Base-by-base conservation (phyloP, 2,329 filamentous ascomycete genomes). In the Paecilomyces niveus region DNA sequence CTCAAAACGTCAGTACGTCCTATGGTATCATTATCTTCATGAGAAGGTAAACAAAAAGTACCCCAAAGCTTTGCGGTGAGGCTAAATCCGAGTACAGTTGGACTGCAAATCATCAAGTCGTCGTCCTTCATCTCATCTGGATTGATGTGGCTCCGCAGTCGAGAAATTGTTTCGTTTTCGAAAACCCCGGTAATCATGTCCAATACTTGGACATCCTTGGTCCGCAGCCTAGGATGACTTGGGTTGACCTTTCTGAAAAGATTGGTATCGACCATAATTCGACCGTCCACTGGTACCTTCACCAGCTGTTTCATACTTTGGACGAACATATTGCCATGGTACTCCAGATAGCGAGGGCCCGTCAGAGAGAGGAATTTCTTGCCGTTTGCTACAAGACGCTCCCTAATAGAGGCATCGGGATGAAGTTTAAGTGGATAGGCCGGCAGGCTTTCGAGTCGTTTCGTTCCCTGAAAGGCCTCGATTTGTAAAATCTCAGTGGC, bases 351-450 rank as follows among this genome's bases (percentile, higher is more conserved):
- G 21, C 56, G 49, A 22, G n/a, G 26, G 26, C 57, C 53, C 18
- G 53, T 55, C 8, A 58, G 54, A 10, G 57, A 56, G 29, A 55
- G 15, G 26, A 58, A 58, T 9, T 49, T 45, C 13, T 29, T 35
- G 29, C 57, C 54, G 49, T 24, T 35, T 45, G 35, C 45, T 8
- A 58, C 49, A 3, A 58, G 45, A 7, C 50, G 39, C 18, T 45
- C 54, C 45, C 54, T 54, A 49, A 59, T 54, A n/a, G 60, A 55
- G 54, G 33, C 54, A 33, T 60, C 56, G 8, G 57, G 35, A 54
- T 72, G 63, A 54, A 68, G 69, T 53, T 66, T 26, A 39, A 73
- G 62, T 22, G 65, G 70, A 56, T 65, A 72, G 13, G 60, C 64
- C 10, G 58, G 53, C 13, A 72, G 62, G 52, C 58, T 50, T 54